Evolutionary conservation across 768 basidiomycete genomes (phyloP).

Genomic region (Calocera cornea): DNA sequence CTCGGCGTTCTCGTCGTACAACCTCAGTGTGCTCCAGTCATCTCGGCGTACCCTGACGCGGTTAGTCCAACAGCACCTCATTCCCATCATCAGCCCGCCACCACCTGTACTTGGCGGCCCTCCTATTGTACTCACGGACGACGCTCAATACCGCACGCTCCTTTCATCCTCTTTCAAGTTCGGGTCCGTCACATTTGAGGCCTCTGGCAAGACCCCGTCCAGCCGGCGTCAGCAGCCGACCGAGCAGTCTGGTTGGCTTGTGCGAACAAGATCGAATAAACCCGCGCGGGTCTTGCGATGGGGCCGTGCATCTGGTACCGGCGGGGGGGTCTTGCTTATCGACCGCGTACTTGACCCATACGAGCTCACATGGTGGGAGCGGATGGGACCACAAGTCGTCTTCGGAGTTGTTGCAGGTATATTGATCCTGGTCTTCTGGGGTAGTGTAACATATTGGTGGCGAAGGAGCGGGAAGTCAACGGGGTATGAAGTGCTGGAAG

Average conservation of each 20-base stretch:
- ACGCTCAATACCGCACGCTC: conserved; percentile 62
- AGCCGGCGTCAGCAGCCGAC: background rate
- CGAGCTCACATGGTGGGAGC: conserved; percentile 69
- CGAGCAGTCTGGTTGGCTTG: background rate
- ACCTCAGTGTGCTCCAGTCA: conserved; percentile 59
- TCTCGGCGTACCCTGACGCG: conserved; percentile 39
- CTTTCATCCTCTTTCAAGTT: conserved; percentile 21
- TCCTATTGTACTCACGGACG: conserved; percentile 26
- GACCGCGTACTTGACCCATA: conserved; percentile 76
- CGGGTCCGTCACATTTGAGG: background rate
- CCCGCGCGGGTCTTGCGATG: conserved; percentile 38
- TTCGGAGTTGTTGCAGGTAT: conserved; percentile 47
- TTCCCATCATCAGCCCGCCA: conserved; percentile 32
- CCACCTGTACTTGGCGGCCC: conserved; percentile 12
- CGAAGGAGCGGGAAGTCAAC: conserved; percentile 62
- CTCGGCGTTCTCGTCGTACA: conserved; percentile 76
- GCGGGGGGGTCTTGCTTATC: conserved; percentile 80
- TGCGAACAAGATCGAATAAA: background rate
- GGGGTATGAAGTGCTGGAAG: conserved; percentile 81
- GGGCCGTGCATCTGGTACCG: conserved; percentile 53
- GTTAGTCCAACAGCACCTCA: conserved; percentile 65
- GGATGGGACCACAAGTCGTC: conserved; percentile 55
- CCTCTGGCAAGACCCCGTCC: background rate
- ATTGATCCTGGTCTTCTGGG: conserved; percentile 56
- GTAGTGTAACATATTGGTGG: conserved; percentile 59